Evolutionary conservation across 805 yeast genomes (phyloP), one percentile per base, ranked within the genome.

Genomic region (Starmerella asiatica): DNA sequence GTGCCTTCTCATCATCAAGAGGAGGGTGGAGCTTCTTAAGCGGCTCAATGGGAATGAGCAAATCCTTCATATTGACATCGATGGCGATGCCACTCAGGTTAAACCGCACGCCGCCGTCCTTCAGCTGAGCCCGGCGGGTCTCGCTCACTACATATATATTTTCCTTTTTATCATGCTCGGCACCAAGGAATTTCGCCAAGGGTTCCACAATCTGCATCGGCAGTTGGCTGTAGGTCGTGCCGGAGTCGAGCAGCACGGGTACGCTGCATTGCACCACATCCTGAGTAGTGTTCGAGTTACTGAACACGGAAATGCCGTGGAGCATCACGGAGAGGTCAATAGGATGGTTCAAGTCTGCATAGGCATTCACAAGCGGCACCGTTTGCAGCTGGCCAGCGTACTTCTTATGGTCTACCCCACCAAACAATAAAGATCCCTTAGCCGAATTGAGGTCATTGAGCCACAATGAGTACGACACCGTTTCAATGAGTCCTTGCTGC

Each of bases 201-300:
- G 49, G 46, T 3, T 26, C 34, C 0, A 45, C 32, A 2, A 48
- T 15, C 14, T 36, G 34, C 17, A 40, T 21, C 3, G 76, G 76
- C 29, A 73, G 54, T 48, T 67, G 68, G 16, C 66, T 54, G 20
- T 65, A 52, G 4, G 76, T 63, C 5, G 78, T 63, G 16, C 79
- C 76, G 1, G 76, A 65, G 53, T 76, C 80, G 24, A 75, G 56
- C 16, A 48, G 33, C 1, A 46, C 47, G 0, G 51, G 51, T 9
- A 45, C 8, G 7, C 40, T 35, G 21, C 48, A 44, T 11, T 39
- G 19, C 9, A 43, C 43, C 1, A 46, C 20, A 8, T 11, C 16
- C 5, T 29, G 41, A 2, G 28, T 12, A 2, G 11, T 17, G 9
- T 30, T 34, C 2, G 17, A 24, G 2, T 9, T 8, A 15, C 43